Conservation (phyloP, 2,329 filamentous ascomycete genomes). For the Aspergillus ibericus region DNA sequence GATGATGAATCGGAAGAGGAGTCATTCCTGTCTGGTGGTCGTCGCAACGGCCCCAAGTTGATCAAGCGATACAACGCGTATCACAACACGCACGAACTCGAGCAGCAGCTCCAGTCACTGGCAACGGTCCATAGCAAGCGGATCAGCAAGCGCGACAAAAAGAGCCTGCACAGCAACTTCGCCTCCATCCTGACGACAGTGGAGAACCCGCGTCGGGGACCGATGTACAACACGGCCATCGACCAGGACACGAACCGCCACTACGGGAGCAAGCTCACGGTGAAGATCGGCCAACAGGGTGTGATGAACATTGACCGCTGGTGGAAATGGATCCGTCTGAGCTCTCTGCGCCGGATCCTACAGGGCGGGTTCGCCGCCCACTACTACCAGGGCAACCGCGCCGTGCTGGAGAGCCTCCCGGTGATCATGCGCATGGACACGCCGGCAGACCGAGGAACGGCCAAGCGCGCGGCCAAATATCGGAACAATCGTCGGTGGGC, state of each 20-base stretch:
- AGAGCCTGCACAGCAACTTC: constrained; percentile 65
- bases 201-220: constrained; percentile 65
- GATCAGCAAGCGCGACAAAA: constrained; percentile 66
- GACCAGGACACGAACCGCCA: constrained; percentile 59
- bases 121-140: constrained; percentile 61
- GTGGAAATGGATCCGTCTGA: constrained; percentile 70
- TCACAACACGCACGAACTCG: constrained; percentile 62
- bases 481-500: constrained; percentile 32
- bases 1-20: constrained; percentile 47
- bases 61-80: constrained; percentile 69
- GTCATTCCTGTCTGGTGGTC: constrained; percentile 10
- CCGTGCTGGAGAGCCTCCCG: constrained; percentile 61
- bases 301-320: constrained; percentile 67
- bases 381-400: constrained; percentile 60
- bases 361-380: constrained; percentile 63
- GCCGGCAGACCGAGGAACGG: constrained; percentile 25
- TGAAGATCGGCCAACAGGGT: constrained; percentile 59
- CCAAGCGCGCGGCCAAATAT: constrained; percentile 29
- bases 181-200: constrained; percentile 65
- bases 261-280: constrained; percentile 62
- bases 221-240: constrained; percentile 65
- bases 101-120: constrained; percentile 59
- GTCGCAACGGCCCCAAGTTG: constrained; percentile 41
- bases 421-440: constrained; percentile 38
- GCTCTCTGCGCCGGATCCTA: constrained; percentile 60